Percentiles rank a stretch among this genome's conserved stretches.
Conservation (phyloP, 2,329 filamentous ascomycete genomes). For the Xylariaceae sp. region DNA sequence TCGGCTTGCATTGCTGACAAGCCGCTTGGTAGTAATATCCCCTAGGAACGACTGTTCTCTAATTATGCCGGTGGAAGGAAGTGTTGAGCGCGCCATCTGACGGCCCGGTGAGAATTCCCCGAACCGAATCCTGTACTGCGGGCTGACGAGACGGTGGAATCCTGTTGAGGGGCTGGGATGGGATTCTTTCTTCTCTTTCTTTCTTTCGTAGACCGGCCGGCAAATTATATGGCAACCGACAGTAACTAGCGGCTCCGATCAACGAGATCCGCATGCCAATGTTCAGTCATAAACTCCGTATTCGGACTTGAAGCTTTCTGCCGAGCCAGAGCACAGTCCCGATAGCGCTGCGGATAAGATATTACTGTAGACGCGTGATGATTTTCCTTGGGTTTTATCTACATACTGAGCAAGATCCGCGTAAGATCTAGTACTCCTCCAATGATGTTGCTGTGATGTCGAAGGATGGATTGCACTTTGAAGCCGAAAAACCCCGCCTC, state of each 20-base stretch:
- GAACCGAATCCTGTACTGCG: conserved; percentile 16
- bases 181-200: neutral
- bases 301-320: neutral
- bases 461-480: too few relatives aligned
- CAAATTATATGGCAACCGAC: conserved; percentile 19
- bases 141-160: conserved; percentile 13
- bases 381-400: too few relatives aligned
- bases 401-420: too few relatives aligned
- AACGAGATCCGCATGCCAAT: conserved; percentile 4
- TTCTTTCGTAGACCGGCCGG: conserved; percentile 23
- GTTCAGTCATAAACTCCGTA: conserved; percentile 1
- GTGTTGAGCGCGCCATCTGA: neutral
- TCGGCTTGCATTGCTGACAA: neutral
- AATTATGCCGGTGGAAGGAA: neutral
- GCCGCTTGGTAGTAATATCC: conserved; percentile 1
- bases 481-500: too few relatives aligned
- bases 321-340: neutral
- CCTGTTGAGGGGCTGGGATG: conserved; percentile 1
- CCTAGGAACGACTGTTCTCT: neutral
- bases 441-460: too few relatives aligned
- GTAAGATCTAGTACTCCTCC: too few relatives aligned
- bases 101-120: conserved; percentile 14
- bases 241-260: neutral
- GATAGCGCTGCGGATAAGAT: neutral
- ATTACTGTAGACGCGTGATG: conserved; percentile 19